Percentiles rank a stretch among this genome's conserved stretches.
Evolutionary conservation across 2,329 filamentous ascomycete genomes (phyloP).

Genomic region (Nannizziopsis arthrosporioides): DNA sequence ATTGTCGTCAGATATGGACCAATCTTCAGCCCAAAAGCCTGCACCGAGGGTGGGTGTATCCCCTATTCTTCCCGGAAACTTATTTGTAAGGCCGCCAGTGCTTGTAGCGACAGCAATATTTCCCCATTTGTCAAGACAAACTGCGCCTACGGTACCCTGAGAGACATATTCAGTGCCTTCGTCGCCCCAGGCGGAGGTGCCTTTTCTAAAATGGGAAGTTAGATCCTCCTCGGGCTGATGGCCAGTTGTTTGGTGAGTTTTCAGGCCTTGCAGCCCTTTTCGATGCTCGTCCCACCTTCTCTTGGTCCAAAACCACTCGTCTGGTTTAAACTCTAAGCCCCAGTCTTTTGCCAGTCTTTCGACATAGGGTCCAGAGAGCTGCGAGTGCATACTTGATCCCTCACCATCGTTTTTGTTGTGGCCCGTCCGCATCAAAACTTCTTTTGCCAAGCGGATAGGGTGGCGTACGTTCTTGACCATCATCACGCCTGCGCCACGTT

Average conservation of each 20-base stretch:
- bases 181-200: constrained; percentile 15
- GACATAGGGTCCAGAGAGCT: constrained; percentile 55
- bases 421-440: constrained; percentile 48
- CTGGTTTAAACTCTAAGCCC: constrained; percentile 58
- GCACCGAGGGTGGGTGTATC: constrained; percentile 76
- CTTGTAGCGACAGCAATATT: constrained; percentile 56
- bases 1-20: constrained; percentile 43
- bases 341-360: constrained; percentile 52
- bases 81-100: constrained; percentile 76
- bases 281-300: constrained; percentile 67
- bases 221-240: constrained; percentile 18
- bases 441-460: constrained; percentile 61
- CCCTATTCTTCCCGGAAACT: constrained; percentile 70
- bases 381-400: constrained; percentile 45
- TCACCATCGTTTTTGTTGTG: constrained; percentile 45
- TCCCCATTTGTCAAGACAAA: constrained; percentile 66
- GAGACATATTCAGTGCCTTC: constrained; percentile 53
- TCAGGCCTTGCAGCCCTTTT: constrained; percentile 41
- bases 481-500: constrained; percentile 68
- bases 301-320: constrained; percentile 67
- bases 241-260: constrained; percentile 13
- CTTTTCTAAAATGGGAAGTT: constrained; percentile 34
- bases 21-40: constrained; percentile 84
- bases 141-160: constrained; percentile 74
- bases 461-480: constrained; percentile 64